A percentile compares a stretch with the other conserved stretches of the same genome.
Evolutionary conservation across 441 rosid species (phyloP).

Genomic region (Pelargonium myrrhifolium): DNA sequence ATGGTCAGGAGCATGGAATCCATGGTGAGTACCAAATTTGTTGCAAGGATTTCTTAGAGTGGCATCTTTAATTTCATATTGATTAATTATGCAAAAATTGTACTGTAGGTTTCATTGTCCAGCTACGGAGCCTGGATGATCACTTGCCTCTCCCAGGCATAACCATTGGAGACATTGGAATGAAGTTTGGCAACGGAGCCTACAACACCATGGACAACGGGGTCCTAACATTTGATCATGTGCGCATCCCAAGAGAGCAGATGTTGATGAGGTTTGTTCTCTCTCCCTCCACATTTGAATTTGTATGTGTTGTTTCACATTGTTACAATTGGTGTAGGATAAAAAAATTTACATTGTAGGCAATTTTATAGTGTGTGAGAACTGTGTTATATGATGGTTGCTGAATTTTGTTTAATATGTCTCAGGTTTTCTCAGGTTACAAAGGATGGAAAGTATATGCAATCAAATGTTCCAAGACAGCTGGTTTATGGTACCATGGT

Average conservation of each 20-base stretch:
- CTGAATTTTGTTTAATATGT: conserved; percentile 25
- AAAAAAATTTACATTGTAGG: too few relatives aligned
- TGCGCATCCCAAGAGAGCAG: conserved; percentile 87
- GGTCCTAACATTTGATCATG: conserved; percentile 71
- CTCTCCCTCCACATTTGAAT: not conserved
- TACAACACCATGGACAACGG: conserved; percentile 91
- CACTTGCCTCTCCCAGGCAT: conserved; percentile 90
- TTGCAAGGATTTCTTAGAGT: not conserved
- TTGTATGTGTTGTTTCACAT: not conserved
- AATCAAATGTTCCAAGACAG: conserved; percentile 79
- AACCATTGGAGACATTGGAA: conserved; percentile 48
- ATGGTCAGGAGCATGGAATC: conserved; percentile 68
- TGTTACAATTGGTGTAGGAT: not conserved
- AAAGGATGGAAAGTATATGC: conserved; percentile 67
- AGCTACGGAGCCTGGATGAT: conserved; percentile 85
- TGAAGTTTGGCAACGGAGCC: conserved; percentile 86
- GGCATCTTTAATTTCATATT: conserved; percentile 6
- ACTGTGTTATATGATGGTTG: not conserved
- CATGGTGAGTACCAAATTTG: conserved; percentile 46
- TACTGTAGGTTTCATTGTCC: conserved; percentile 73
- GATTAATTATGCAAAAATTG: conserved; percentile 18
- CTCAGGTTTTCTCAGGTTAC: conserved; percentile 80
- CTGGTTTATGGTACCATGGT: conserved; percentile 92
- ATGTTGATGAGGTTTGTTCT: conserved; percentile 78
- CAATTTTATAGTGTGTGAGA: not conserved